phyloP scores from a whole-genome alignment of 164 flowering plant genomes.

The Chimonanthus salicifolius region DNA sequence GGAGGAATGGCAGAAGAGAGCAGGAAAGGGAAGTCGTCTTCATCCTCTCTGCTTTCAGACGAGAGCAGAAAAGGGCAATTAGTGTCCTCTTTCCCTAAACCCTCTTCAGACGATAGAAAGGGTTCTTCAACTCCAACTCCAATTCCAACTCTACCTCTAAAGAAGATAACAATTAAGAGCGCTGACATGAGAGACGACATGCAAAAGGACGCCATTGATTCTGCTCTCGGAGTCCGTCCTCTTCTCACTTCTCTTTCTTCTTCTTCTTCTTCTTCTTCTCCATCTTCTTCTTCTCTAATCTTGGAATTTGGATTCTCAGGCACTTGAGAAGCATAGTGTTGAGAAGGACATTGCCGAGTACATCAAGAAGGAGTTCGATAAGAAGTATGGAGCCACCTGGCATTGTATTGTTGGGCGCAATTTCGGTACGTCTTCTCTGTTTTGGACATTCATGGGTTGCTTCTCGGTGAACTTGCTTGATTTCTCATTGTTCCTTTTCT shows the following conservation, averaged over 20 bases:
- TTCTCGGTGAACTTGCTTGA: too few relatives aligned
- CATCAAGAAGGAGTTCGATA: conserved; percentile 95
- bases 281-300: too few relatives aligned
- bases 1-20: conserved; percentile 2
- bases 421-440: conserved; percentile 50
- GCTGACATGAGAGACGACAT: conserved; percentile 92
- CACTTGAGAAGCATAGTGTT: conserved; percentile 76
- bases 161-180: conserved; percentile 65
- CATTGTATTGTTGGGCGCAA: conserved; percentile 99
- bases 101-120: conserved; percentile 10
- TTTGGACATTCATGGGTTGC: too few relatives aligned
- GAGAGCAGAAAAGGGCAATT: not conserved
- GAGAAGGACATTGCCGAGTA: conserved; percentile 96
- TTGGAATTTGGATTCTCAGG: conserved; percentile 29
- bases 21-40: not conserved
- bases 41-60: too few relatives aligned
- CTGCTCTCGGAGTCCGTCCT: conserved; percentile 33
- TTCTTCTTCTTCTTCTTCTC: too few relatives aligned
- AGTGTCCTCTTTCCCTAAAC: not conserved
- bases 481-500: too few relatives aligned
- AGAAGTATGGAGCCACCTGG: conserved; percentile 95
- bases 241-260: too few relatives aligned
- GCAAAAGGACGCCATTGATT: conserved; percentile 86
- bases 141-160: not conserved
- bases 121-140: not conserved